These are phyloP conservation scores for Aspergillus heteromorphus DNA, from an alignment of 495 filamentous ascomycete species.

Conservation along the genomic window DNA sequence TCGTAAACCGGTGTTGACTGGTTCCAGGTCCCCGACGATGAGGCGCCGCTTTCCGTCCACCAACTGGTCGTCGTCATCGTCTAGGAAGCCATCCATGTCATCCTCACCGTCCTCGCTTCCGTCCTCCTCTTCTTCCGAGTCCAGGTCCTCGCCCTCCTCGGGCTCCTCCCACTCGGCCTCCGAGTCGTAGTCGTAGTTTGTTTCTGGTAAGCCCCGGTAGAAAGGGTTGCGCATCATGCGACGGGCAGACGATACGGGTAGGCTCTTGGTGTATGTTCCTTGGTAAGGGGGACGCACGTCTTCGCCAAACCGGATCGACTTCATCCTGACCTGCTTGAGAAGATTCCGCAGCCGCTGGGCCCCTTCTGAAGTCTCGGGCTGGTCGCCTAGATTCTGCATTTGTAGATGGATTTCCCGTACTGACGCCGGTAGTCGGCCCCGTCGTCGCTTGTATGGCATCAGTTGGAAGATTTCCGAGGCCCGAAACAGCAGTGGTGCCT, in stretches of 20 bases:
- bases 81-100: slow-evolving; percentile 51
- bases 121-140: slow-evolving; percentile 75
- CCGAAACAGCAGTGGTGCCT: slow-evolving; percentile 39
- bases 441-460: slow-evolving; percentile 43
- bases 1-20: slow-evolving; percentile 68
- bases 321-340: slow-evolving; percentile 62
- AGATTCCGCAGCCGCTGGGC: slow-evolving; percentile 38
- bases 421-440: slow-evolving; percentile 47
- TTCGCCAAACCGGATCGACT: slow-evolving; percentile 74
- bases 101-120: slow-evolving; percentile 48
- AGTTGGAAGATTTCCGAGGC: slow-evolving; percentile 56
- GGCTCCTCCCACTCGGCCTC: slow-evolving; percentile 91
- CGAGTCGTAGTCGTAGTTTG: slow-evolving; percentile 94
- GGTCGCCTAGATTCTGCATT: slow-evolving; percentile 37
- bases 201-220: slow-evolving; percentile 53
- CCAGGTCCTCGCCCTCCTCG: slow-evolving; percentile 73
- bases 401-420: slow-evolving; percentile 63
- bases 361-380: slow-evolving; percentile 13
- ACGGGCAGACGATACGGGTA: slow-evolving; percentile 42
- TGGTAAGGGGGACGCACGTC: slow-evolving; percentile 89
- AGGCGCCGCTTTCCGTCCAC: slow-evolving; percentile 38
- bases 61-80: slow-evolving; percentile 45
- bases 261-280: slow-evolving; percentile 67
- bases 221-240: slow-evolving; percentile 69
- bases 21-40: slow-evolving; percentile 67